phyloP scores from a whole-genome alignment of 768 basidiomycete species.

The Suillus hirtellus region DNA sequence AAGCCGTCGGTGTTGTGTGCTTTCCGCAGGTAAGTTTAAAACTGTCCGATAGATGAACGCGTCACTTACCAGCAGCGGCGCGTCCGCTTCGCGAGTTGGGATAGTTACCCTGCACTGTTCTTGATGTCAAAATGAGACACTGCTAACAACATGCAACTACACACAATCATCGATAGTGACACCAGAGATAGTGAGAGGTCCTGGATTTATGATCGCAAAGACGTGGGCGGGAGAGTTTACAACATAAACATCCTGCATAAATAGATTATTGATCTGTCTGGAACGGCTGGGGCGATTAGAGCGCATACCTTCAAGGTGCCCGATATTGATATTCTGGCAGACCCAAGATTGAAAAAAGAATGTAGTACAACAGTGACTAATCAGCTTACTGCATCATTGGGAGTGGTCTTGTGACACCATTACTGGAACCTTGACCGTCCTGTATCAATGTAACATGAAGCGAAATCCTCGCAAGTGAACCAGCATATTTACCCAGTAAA shows the following conservation, averaged over 20 bases:
- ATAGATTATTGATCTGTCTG: background rate
- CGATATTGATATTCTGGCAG: conserved; percentile 38
- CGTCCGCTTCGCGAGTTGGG: conserved; percentile 54
- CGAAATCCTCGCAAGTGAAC: background rate
- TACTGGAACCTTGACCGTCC: conserved; percentile 27
- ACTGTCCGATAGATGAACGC: background rate
- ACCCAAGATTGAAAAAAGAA: background rate
- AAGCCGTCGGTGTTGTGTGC: conserved; percentile 56
- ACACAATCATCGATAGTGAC: conserved; percentile 59
- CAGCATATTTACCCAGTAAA: conserved; percentile 39
- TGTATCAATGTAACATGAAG: conserved; percentile 12
- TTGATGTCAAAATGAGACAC: background rate
- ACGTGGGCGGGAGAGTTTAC: conserved; percentile 41
- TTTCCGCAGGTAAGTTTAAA: conserved; percentile 6
- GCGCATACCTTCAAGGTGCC: conserved; percentile 38
- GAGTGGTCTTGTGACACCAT: conserved; percentile 23
- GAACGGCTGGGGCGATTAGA: background rate
- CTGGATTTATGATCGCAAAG: conserved; percentile 32
- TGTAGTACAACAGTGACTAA: background rate
- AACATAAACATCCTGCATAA: conserved; percentile 34
- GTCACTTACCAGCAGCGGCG: conserved; percentile 42
- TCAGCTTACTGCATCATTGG: conserved; percentile 44
- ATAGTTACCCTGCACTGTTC: conserved; percentile 50
- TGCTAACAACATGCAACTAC: conserved; percentile 15
- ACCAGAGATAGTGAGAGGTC: conserved; percentile 41